Conservation (phyloP, 495 filamentous ascomycete genomes). For the Daldinia decipiens region DNA sequence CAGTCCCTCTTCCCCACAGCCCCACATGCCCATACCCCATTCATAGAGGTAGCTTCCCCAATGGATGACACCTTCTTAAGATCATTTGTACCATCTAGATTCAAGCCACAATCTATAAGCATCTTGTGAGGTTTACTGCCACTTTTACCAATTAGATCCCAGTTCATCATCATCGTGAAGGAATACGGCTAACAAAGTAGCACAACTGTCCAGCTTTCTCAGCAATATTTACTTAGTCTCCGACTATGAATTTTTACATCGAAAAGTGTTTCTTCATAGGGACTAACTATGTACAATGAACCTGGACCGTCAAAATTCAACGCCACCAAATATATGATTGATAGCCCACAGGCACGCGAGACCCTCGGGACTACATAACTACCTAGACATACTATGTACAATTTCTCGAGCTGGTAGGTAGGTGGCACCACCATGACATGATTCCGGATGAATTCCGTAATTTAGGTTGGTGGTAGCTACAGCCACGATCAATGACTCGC, state of each 20-base stretch:
- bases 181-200: background rate
- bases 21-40: background rate
- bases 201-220: background rate
- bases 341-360: background rate
- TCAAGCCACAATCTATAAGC: background rate
- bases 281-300: background rate
- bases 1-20: slow-evolving; percentile 1
- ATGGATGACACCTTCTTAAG: background rate
- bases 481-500: background rate
- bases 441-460: background rate
- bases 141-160: too few species aligned
- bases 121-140: too few species aligned
- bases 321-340: background rate
- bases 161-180: background rate
- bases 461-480: background rate
- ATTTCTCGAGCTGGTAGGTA: background rate
- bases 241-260: too few species aligned
- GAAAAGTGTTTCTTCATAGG: background rate
- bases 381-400: background rate
- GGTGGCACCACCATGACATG: background rate
- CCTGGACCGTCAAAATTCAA: background rate
- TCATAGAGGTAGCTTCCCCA: background rate
- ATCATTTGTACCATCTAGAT: background rate
- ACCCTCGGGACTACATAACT: too few species aligned
- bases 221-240: background rate